These are phyloP conservation scores for Elsinoe australis DNA, from an alignment of 2,329 filamentous ascomycete genomes.

Conservation along the genomic window DNA sequence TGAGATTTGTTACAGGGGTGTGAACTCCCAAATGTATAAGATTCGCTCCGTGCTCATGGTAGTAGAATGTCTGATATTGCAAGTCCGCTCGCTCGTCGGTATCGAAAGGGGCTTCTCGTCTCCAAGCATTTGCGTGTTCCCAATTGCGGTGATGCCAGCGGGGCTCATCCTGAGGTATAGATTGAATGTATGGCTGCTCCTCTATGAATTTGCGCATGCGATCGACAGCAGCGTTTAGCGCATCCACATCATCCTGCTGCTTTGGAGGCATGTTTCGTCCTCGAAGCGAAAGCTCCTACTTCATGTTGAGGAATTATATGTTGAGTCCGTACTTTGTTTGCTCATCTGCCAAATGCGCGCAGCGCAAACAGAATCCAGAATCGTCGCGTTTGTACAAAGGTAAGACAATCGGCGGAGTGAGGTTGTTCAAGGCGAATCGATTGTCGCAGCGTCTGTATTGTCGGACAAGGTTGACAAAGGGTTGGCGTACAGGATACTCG, in stretches of 20 bases:
- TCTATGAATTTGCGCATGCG: slow-evolving; percentile 38
- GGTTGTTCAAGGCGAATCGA: slow-evolving; percentile 3
- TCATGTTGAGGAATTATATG: slow-evolving; percentile 4
- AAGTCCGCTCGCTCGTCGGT: slow-evolving; percentile 48
- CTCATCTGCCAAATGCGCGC: too few relatives aligned
- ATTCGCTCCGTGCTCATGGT: slow-evolving; percentile 44
- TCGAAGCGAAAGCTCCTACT: background rate
- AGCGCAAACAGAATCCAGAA: too few relatives aligned
- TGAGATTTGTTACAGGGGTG: slow-evolving; percentile 28
- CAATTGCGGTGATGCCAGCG: slow-evolving; percentile 37
- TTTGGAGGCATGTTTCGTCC: slow-evolving; percentile 13
- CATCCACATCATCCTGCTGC: slow-evolving; percentile 12
- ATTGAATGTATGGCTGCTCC: slow-evolving; percentile 41
- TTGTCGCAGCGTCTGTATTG: background rate
- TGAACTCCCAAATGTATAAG: slow-evolving; percentile 18
- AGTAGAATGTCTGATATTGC: slow-evolving; percentile 56
- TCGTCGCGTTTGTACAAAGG: slow-evolving; percentile 8
- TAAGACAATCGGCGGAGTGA: slow-evolving; percentile 12
- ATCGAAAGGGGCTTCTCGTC: slow-evolving; percentile 45
- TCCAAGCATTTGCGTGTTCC: slow-evolving; percentile 37
- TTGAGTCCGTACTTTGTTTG: too few relatives aligned
- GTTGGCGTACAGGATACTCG: too few relatives aligned
- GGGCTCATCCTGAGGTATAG: slow-evolving; percentile 40
- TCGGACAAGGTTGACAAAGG: background rate
- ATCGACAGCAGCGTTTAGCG: slow-evolving; percentile 35